Conservation (phyloP, 2,329 filamentous ascomycete genomes). For the Fusarium hostae region DNA sequence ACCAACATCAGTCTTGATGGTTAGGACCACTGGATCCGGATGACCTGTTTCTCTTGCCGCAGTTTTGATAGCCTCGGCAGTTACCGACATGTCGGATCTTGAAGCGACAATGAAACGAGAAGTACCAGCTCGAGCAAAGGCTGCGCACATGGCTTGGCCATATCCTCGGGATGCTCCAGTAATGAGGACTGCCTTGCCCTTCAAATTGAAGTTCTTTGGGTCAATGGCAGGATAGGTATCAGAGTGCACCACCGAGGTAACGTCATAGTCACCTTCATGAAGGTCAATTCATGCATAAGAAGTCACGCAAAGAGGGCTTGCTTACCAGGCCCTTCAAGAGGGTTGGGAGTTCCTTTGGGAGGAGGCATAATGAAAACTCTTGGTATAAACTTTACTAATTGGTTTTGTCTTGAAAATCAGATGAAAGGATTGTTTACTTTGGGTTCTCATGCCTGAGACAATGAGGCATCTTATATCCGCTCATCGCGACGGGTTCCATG, state of each 20-base stretch:
- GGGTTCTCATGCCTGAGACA: background rate
- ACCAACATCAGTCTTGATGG: constrained; percentile 7
- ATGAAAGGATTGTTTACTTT: background rate
- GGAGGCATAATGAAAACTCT: background rate
- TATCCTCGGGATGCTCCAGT: constrained; percentile 19
- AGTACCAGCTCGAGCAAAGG: constrained; percentile 2
- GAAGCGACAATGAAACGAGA: constrained; percentile 3
- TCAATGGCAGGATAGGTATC: constrained; percentile 15
- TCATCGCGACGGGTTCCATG: fast-evolving
- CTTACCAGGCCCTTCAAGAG: constrained; percentile 16
- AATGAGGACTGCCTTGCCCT: constrained; percentile 8
- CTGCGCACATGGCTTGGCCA: constrained; percentile 12
- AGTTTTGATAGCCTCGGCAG: background rate
- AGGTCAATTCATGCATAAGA: background rate
- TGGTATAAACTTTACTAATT: no score
- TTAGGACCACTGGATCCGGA: background rate
- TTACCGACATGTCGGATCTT: constrained; percentile 5
- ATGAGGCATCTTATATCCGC: background rate
- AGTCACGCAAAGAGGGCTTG: fast-evolving
- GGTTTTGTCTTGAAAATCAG: no score
- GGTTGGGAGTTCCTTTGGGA: constrained; percentile 5
- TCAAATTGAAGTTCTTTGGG: background rate
- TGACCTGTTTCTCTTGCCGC: background rate
- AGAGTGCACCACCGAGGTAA: constrained; percentile 1
- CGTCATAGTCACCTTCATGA: constrained; percentile 1